Evolutionary conservation across 1,139 yeast genomes (phyloP).

Genomic region (Debaryomyces fabryi): DNA sequence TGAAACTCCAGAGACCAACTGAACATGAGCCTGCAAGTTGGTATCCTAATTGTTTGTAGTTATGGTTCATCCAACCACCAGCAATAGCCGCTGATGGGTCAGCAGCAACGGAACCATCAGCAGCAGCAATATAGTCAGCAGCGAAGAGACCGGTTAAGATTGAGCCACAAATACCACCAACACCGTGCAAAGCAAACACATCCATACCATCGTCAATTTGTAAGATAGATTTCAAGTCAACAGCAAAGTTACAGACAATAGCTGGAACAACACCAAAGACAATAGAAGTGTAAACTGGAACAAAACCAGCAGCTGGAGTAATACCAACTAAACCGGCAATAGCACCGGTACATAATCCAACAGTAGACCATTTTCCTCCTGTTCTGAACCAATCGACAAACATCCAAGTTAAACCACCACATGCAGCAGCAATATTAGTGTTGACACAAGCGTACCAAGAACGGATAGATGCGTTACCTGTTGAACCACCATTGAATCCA

Average conservation of each 20-base stretch:
- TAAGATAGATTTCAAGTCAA: constrained; percentile 71
- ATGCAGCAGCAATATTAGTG: constrained; percentile 90
- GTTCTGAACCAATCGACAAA: constrained; percentile 85
- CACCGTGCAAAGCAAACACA: constrained; percentile 91
- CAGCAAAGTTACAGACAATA: constrained; percentile 79
- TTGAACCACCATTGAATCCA: constrained; percentile 97
- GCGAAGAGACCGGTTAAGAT: constrained; percentile 89
- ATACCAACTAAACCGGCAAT: constrained; percentile 94
- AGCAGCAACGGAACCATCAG: constrained; percentile 65
- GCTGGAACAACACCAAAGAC: constrained; percentile 84
- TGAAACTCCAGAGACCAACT: constrained; percentile 79
- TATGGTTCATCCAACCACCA: constrained; percentile 95
- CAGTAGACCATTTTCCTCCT: constrained; percentile 92
- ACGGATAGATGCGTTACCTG: constrained; percentile 88
- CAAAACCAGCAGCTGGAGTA: constrained; percentile 97
- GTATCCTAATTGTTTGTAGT: constrained; percentile 87
- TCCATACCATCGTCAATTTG: constrained; percentile 94
- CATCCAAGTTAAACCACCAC: constrained; percentile 94
- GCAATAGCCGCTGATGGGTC: constrained; percentile 49
- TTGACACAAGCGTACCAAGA: constrained; percentile 92
- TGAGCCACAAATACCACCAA: constrained; percentile 89
- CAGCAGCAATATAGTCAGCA: constrained; percentile 85
- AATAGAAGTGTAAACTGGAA: constrained; percentile 85
- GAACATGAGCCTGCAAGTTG: constrained; percentile 86
- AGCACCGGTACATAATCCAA: constrained; percentile 91